Evolutionary conservation across 495 filamentous ascomycete species (phyloP).

Genomic region (Mytilinidion resinicola): DNA sequence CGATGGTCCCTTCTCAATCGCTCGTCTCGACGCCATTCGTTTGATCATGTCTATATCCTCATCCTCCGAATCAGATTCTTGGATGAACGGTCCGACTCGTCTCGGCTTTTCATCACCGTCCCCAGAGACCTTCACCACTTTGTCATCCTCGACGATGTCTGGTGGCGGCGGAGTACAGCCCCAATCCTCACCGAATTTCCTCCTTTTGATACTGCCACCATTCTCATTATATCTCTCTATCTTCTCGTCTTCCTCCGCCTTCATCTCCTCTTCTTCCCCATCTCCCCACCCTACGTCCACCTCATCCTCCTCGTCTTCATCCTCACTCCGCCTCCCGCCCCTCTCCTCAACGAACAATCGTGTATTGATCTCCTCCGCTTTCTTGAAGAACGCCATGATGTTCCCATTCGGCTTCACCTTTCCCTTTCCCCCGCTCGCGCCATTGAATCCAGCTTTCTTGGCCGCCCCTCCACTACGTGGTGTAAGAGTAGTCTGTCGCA

Average conservation of each 20-base stretch:
- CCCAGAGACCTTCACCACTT: constrained; percentile 29
- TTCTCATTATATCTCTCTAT: constrained; percentile 48
- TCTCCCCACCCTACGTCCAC: constrained; percentile 33
- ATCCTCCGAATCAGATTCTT: constrained; percentile 63
- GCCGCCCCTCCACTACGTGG: constrained; percentile 10
- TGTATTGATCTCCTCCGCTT: constrained; percentile 47
- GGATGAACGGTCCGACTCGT: constrained; percentile 50
- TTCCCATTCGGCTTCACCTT: constrained; percentile 56
- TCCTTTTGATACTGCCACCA: constrained; percentile 40
- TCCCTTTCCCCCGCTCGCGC: constrained; percentile 31
- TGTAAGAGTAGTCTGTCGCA: constrained; percentile 20
- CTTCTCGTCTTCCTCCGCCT: constrained; percentile 29
- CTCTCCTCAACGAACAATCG: constrained; percentile 36
- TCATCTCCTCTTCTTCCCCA: constrained; percentile 5
- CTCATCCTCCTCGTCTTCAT: constrained; percentile 36
- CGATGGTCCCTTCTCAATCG: too few relatives aligned
- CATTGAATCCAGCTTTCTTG: constrained; percentile 21
- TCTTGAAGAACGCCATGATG: constrained; percentile 79
- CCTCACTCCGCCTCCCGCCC: constrained; percentile 15
- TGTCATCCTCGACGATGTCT: constrained; percentile 1
- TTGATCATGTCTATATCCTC: constrained; percentile 35
- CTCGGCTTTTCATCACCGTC: constrained; percentile 25
- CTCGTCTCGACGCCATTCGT: too few relatives aligned
- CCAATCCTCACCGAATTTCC: constrained; percentile 32
- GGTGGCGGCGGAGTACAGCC: constrained; percentile 26